phyloP scores from a whole-genome alignment of 1,284 basidiomycete species.

The Athelia sp. region DNA sequence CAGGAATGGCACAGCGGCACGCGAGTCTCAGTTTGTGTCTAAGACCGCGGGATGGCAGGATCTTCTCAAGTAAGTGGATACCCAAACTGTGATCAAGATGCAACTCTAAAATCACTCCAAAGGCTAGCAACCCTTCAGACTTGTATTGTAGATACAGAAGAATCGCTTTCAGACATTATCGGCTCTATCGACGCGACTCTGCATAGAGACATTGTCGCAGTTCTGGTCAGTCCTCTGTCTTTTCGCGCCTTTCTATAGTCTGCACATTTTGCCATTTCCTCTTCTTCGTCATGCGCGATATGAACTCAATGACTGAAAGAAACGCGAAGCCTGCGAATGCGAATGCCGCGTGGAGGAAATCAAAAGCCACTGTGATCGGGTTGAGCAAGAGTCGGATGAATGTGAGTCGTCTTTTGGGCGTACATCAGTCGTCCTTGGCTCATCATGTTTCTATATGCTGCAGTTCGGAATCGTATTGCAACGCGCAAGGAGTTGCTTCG shows the following conservation, averaged over 20 bases:
- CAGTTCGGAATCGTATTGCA: slow-evolving; percentile 25
- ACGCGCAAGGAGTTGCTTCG: slow-evolving; percentile 36
- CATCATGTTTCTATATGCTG: background rate
- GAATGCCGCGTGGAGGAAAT: slow-evolving; percentile 48
- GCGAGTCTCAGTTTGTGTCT: background rate
- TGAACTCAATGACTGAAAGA: slow-evolving; percentile 35
- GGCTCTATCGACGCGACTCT: slow-evolving; percentile 49
- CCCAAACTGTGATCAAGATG: background rate
- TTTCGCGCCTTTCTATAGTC: slow-evolving; percentile 3
- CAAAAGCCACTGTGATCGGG: slow-evolving; percentile 29
- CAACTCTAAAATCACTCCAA: slow-evolving; percentile 5
- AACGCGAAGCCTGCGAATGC: slow-evolving; percentile 58
- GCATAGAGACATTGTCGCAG: slow-evolving; percentile 33
- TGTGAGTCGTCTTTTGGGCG: slow-evolving; percentile 34
- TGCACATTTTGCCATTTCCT: slow-evolving; percentile 10
- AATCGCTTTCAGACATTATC: slow-evolving; percentile 51
- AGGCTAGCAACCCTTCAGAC: slow-evolving; percentile 72
- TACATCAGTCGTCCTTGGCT: background rate
- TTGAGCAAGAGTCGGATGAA: slow-evolving; percentile 36
- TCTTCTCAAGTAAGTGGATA: slow-evolving; percentile 53
- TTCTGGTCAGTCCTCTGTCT: slow-evolving; percentile 36
- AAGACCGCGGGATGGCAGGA: slow-evolving; percentile 63
- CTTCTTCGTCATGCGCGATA: slow-evolving; percentile 8
- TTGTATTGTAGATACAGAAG: slow-evolving; percentile 62
- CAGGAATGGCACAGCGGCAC: background rate